Evolutionary conservation across 768 basidiomycete genomes (phyloP).

Genomic region (Rhodotorula paludigena): DNA sequence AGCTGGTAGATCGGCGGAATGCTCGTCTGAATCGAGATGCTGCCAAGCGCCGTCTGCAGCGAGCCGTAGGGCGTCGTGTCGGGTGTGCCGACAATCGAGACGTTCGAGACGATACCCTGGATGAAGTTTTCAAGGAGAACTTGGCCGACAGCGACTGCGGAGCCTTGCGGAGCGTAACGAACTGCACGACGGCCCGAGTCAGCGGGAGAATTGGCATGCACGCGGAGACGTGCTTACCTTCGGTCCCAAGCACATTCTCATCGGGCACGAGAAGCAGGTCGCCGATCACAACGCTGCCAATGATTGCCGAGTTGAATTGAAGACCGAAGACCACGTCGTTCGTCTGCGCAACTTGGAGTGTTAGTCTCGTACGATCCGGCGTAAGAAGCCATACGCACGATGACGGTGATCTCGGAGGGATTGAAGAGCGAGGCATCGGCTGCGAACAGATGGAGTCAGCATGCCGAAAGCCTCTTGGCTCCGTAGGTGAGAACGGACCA

Average conservation of each 20-base stretch:
- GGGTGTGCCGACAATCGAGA: slow-evolving; percentile 55
- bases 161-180: slow-evolving; percentile 57
- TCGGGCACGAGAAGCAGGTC: slow-evolving; percentile 55
- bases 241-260: slow-evolving; percentile 48
- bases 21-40: slow-evolving; percentile 58
- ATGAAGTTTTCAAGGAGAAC: slow-evolving; percentile 62
- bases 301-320: slow-evolving; percentile 54
- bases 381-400: too few relatives aligned
- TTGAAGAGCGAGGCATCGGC: slow-evolving; percentile 33
- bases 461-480: accelerated
- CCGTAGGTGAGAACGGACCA: neutral
- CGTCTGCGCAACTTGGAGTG: slow-evolving; percentile 51
- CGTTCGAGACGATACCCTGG: slow-evolving; percentile 52
- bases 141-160: slow-evolving; percentile 54
- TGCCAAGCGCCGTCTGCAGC: slow-evolving; percentile 58
- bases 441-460: neutral
- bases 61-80: slow-evolving; percentile 60
- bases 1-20: slow-evolving; percentile 64
- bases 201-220: neutral
- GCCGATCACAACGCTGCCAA: slow-evolving; percentile 30
- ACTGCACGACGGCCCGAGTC: slow-evolving; percentile 54
- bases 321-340: slow-evolving; percentile 60
- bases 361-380: too few relatives aligned
- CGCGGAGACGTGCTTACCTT: slow-evolving; percentile 1
- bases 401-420: slow-evolving; percentile 28